Base-by-base conservation (phyloP, 305 asterid genomes). In the Fraxinus sp. region DNA sequence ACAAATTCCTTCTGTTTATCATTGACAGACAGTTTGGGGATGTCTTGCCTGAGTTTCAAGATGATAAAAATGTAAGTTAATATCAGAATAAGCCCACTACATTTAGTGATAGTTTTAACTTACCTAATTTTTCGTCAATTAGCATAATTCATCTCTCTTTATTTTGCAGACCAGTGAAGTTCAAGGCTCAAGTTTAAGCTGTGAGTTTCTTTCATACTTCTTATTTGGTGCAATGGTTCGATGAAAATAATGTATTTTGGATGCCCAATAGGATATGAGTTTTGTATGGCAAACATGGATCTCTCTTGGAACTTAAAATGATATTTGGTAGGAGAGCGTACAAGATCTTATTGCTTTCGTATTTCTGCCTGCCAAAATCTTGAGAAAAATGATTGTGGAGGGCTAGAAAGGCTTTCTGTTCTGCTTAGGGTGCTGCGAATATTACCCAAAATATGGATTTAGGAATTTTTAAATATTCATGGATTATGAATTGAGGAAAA, bases 101-200 rank as follows among this genome's bases (percentile, higher is more conserved):
- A 24, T 30, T 4, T 26, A 77, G 73, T 74, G 71, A 84, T 35
- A 36, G 30, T 20, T 14, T 72, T 24, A 7, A 30, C 72, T 33
- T 57, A 32, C 22, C 76, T 14, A 32, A 30, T 71, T 32, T 28
- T 71, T 71, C 36, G 2, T 71, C 41, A 80, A 32, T 41, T 71
- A 57, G 72, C 26, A 52, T 76, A 22, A 35, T 52, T 7, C 26
- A 78, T 36, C 22, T 77, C 66, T 75, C 72, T 78, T 79, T 83
- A 22, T 83, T 81, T 85, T 89, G 86, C 94, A 94, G 98, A 84
- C 46, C 26, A 73, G 52, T 81, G 92, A 86, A 83, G 84, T 83
- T 87, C 91, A 78, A 83, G 88, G 86, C 77, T 79, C 93, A 78
- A 88, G 83, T 81, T 79, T 79, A 75, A 89, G 85, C 80, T 22